Conservation (phyloP, 2,329 filamentous ascomycete species). For the Talaromyces sp. region DNA sequence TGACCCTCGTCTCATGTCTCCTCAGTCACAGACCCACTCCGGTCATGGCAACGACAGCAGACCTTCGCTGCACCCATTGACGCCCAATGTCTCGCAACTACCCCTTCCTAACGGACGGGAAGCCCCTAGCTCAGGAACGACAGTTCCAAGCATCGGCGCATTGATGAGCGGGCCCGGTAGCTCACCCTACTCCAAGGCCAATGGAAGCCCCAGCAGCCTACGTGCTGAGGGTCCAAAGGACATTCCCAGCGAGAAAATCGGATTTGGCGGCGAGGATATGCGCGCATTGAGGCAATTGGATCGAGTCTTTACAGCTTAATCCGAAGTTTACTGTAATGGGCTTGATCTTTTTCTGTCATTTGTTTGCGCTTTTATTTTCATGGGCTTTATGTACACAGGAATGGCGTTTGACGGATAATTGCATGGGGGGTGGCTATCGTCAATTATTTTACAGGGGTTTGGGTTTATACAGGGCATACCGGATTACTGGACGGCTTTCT, state of each 20-base stretch:
- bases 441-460: background rate
- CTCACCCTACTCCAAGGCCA: slow-evolving; percentile 17
- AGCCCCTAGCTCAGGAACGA: slow-evolving; percentile 27
- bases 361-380: background rate
- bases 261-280: slow-evolving; percentile 57
- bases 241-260: slow-evolving; percentile 53
- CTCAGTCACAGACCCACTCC: slow-evolving; percentile 22
- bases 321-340: background rate
- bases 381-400: slow-evolving; percentile 6
- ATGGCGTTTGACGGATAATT: slow-evolving; percentile 6
- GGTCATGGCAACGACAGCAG: slow-evolving; percentile 12
- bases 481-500: slow-evolving; percentile 2
- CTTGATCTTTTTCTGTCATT: slow-evolving; percentile 2
- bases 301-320: slow-evolving; percentile 41
- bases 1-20: slow-evolving; percentile 32
- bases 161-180: slow-evolving; percentile 36
- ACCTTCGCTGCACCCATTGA: slow-evolving; percentile 18
- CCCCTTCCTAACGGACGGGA: slow-evolving; percentile 19
- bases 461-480: slow-evolving; percentile 5
- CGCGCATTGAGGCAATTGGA: slow-evolving; percentile 63
- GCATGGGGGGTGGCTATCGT: slow-evolving; percentile 5
- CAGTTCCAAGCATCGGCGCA: slow-evolving; percentile 51
- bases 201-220: slow-evolving; percentile 10
- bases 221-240: slow-evolving; percentile 43
- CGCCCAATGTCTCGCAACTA: slow-evolving; percentile 13